Base-by-base conservation (phyloP, 2,329 filamentous ascomycete genomes). In the Magnaporthiopsis incrustans region DNA sequence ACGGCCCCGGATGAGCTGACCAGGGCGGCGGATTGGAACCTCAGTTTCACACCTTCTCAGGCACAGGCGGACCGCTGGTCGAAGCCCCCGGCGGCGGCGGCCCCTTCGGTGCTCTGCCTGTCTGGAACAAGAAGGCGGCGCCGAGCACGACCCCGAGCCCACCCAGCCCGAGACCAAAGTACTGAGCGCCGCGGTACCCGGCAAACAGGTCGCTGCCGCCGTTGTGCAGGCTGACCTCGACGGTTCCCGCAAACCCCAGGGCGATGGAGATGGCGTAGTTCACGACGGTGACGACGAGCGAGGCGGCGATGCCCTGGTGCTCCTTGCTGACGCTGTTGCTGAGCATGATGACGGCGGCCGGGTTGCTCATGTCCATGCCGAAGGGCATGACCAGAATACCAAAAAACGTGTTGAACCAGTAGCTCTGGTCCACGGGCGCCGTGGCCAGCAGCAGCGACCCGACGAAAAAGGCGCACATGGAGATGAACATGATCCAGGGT, bases 231-330 rank as follows among this genome's bases (percentile, higher is more conserved):
- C 77, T 73, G 0, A 75, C 73, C 69, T 89, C 85, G 2, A 89
- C 81, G 0, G 85, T 89, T 0, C 86, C 87, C 0, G 87, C 87
- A 59, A 91, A 81, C 0, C 87, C 88, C 0, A 91, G 77, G 0
- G 85, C 86, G 3, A 90, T 73, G 1, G 84, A 85, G 44, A 90
- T 89, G 65, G 82, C 82, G 70, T 90, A 91, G 72, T 91, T 89
- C 66, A 90, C 83, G 14, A 88, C 78, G 0, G 86, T 89, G 65
- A 82, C 85, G 38, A 89, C 83, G 7, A 90, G 71, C 25, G 80
- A 84, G 12, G 77, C 78, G 0, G 74, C 79, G 14, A 81, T 76
- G 4, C 79, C 79, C 68, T 82, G 78, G 64, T 83, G 75, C 57
- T 78, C 73, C 64, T 74, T 76, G 15, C 75, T 71, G 0, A 82